Evolutionary conservation across 2,329 filamentous ascomycete genomes (phyloP).

Genomic region (Lachnellula hyalina): DNA sequence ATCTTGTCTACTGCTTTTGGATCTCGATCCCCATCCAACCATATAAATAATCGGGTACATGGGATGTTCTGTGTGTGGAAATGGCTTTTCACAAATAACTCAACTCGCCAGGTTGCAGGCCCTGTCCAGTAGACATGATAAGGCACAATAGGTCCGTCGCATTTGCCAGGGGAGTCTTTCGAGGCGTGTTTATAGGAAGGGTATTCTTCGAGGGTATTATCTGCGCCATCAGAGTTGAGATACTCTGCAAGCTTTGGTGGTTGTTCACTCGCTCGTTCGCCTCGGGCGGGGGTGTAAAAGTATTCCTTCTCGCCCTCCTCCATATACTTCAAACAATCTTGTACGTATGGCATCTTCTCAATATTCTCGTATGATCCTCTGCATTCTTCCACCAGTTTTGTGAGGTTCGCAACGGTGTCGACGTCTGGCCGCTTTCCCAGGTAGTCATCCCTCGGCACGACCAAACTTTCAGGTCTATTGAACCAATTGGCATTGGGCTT

Average conservation of each 20-base stretch:
- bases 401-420: conserved; percentile 48
- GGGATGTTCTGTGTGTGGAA: conserved; percentile 52
- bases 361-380: conserved; percentile 46
- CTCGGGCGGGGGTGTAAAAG: conserved; percentile 38
- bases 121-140: conserved; percentile 54
- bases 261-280: conserved; percentile 30
- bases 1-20: conserved; percentile 46
- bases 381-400: conserved; percentile 47
- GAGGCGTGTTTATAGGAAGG: conserved; percentile 34
- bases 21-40: conserved; percentile 49
- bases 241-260: conserved; percentile 29
- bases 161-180: conserved; percentile 41
- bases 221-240: conserved; percentile 31
- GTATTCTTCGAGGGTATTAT: conserved; percentile 30
- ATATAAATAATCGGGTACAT: conserved; percentile 47
- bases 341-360: conserved; percentile 50
- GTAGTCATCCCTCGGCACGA: conserved; percentile 46
- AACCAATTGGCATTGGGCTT: conserved; percentile 49
- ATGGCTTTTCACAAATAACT: conserved; percentile 51
- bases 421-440: conserved; percentile 45
- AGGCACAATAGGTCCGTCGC: conserved; percentile 49
- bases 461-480: conserved; percentile 46
- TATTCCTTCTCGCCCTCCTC: conserved; percentile 44
- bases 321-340: conserved; percentile 47
- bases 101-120: conserved; percentile 50